Evolutionary conservation across 2,329 filamentous ascomycete genomes (phyloP).

Genomic region (Ceratocystiopsis brevicomis): DNA sequence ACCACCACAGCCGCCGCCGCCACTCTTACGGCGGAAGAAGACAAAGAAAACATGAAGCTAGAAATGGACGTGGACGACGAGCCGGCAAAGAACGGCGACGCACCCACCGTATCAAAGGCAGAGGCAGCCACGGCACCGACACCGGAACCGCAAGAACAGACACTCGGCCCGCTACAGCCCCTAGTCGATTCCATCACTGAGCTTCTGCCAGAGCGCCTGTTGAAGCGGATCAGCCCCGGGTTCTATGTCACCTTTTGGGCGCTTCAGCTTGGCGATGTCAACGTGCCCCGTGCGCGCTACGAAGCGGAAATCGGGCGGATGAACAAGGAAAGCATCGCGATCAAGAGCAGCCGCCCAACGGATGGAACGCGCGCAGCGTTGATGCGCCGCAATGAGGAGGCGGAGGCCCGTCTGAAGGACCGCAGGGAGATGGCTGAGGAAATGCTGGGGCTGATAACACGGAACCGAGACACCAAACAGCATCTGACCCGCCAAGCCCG

Average conservation of each 20-base stretch:
- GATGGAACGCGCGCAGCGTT: constrained; percentile 36
- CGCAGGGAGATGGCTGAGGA: constrained; percentile 55
- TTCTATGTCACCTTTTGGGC: constrained; percentile 92
- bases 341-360: constrained; percentile 42
- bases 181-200: constrained; percentile 51
- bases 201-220: constrained; percentile 42
- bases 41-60: constrained; percentile 6
- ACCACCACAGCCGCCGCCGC: neutral
- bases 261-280: constrained; percentile 63
- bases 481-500: constrained; percentile 59
- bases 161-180: constrained; percentile 43
- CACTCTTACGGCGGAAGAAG: neutral
- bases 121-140: too few species aligned
- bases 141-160: too few species aligned
- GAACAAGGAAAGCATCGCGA: constrained; percentile 44
- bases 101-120: too few species aligned
- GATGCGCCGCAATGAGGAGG: constrained; percentile 49
- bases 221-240: constrained; percentile 52
- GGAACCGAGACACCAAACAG: constrained; percentile 46
- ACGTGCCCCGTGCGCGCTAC: constrained; percentile 60
- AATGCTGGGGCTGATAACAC: constrained; percentile 47
- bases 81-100: too few species aligned
- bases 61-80: constrained; percentile 14
- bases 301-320: constrained; percentile 53
- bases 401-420: constrained; percentile 48